Evolutionary conservation across 257 asterid species (phyloP), one percentile per base, ranked within the genome.

Genomic region (Solanum dulcamara): DNA sequence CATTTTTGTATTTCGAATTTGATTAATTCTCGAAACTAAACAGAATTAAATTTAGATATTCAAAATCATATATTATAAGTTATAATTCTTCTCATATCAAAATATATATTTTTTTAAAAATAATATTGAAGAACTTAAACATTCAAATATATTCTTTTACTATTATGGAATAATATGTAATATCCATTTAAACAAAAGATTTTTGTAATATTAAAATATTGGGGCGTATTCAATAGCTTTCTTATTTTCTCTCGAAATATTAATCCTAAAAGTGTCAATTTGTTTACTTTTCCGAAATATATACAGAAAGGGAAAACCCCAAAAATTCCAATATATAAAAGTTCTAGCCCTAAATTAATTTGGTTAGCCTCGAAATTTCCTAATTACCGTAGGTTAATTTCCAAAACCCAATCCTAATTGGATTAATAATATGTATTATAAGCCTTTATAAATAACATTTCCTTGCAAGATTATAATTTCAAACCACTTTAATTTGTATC

Each of bases 391-490:
- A 33, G 15, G 1, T 66, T 66, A 14, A 64, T 67, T 32, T 18
- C 77, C 14, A 33, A 68, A 68, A 33, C 77, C 77, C 17, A 68
- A 17, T 17, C n/a, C 15, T 33, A 68, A 17, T 68, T 18, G 77
- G 46, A 15, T 33, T 32, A 62, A 14, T 66, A 66, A 0, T 11
- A 0, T 28, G 37, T 28, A 60, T 28, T 26, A 7, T 5, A 28
- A 30, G 0, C n/a, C 72, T 66, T 26, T 66, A 28, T 14, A 30
- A 66, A 17, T 66, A 66, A 28, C n/a, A 28, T 38, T 28, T 64
- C 0, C 22, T 17, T 28, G 0, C 5, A 6, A 0, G 0, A 62
- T 13, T 0, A 14, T 66, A 66, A 2, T 14, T 17, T 68, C 8
- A 9, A 68, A 0, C 0, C 28, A 3, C 17, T 35, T 10, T 57